These are phyloP conservation scores for Nematodospora valgi DNA, from an alignment of 805 yeast genomes.

Conservation along the genomic window DNA sequence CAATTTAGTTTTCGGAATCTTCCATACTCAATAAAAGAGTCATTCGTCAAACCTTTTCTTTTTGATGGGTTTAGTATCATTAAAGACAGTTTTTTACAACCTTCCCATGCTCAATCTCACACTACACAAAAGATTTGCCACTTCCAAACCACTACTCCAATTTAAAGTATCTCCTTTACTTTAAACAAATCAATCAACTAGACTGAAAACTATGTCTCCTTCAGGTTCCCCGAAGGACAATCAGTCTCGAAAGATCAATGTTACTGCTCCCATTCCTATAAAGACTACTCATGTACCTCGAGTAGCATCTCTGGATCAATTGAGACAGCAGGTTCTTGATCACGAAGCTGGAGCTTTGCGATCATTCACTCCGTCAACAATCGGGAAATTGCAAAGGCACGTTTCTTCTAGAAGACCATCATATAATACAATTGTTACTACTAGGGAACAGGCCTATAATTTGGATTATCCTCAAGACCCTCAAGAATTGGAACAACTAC, in stretches of 20 bases:
- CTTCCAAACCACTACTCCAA: no score
- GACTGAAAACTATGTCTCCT: no score
- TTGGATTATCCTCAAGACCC: slow-evolving; percentile 50
- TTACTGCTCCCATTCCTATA: slow-evolving; percentile 19
- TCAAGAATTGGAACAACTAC: slow-evolving; percentile 22
- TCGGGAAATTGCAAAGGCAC: slow-evolving; percentile 11
- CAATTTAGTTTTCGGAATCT: no score
- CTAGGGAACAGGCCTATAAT: slow-evolving; percentile 37
- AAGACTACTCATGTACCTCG: slow-evolving; percentile 8
- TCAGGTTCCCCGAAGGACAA: slow-evolving; percentile 3
- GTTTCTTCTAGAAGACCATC: slow-evolving; percentile 30
- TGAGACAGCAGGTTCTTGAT: slow-evolving; percentile 4
- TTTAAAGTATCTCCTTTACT: no score
- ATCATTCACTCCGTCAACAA: slow-evolving; percentile 24
- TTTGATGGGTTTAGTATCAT: no score
- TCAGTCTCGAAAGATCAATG: slow-evolving; percentile 1
- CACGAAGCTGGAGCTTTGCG: slow-evolving; percentile 13
- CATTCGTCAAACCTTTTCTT: no score
- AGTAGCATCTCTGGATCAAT: slow-evolving; percentile 11
- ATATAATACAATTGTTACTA: slow-evolving; percentile 25
- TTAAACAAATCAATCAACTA: no score
- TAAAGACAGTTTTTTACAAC: no score
- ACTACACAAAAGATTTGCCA: no score
- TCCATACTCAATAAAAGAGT: no score
- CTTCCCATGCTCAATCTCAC: no score